Percentiles rank a stretch among this genome's conserved stretches.
Conservation (phyloP, 2,329 filamentous ascomycete species). For the Scorias spongiosa region DNA sequence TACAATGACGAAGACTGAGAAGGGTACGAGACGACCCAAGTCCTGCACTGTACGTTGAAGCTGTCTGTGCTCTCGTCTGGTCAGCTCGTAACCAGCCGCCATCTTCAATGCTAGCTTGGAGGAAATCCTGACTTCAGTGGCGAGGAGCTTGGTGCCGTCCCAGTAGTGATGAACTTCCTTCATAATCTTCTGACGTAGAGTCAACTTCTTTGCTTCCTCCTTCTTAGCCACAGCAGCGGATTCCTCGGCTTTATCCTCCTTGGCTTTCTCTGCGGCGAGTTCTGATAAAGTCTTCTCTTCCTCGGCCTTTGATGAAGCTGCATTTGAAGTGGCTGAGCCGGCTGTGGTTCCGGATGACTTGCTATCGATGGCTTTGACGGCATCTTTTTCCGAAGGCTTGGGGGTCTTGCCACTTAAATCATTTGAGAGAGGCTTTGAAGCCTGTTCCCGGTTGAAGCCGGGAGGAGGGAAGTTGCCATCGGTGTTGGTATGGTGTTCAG, state of each 20-base stretch:
- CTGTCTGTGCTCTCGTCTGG: conserved; percentile 81
- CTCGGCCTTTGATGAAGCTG: conserved; percentile 14
- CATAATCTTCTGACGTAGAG: conserved; percentile 82
- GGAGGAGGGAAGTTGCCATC: conserved; percentile 53
- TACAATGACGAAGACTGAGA: conserved; percentile 92
- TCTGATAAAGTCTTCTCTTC: conserved; percentile 42
- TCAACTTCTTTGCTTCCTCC: conserved; percentile 71
- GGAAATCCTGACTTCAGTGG: conserved; percentile 85
- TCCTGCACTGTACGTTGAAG: conserved; percentile 87
- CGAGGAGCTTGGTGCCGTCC: conserved; percentile 93
- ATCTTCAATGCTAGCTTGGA: conserved; percentile 86
- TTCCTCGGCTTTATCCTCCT: conserved; percentile 29
- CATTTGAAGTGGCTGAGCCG: conserved; percentile 16
- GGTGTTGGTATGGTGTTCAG: conserved; percentile 40
- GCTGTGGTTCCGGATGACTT: conserved; percentile 30
- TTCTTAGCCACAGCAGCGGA: conserved; percentile 46
- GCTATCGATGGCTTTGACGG: conserved; percentile 7
- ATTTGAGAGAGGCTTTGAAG: conserved; percentile 65
- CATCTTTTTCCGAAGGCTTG: conserved; percentile 11
- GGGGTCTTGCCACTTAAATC: conserved; percentile 28
- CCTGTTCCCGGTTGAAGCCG: conserved; percentile 79
- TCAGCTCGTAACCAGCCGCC: conserved; percentile 94
- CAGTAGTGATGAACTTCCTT: conserved; percentile 90
- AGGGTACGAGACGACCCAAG: conserved; percentile 79
- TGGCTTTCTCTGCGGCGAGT: conserved; percentile 45